Base-by-base conservation (phyloP, 495 filamentous ascomycete species). In the Recurvomyces mirabilis region DNA sequence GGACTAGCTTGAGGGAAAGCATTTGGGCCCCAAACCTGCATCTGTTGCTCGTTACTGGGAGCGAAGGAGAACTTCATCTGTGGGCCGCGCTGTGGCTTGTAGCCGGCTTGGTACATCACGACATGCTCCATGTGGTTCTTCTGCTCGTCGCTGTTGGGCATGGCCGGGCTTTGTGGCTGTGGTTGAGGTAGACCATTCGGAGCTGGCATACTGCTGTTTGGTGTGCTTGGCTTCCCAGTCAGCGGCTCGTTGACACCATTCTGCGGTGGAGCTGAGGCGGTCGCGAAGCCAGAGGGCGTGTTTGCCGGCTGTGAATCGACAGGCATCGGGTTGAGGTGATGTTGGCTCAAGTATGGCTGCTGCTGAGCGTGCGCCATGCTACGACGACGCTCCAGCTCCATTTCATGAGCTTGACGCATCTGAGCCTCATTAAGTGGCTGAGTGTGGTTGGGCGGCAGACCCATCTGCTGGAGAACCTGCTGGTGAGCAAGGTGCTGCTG, bases 61-160 rank as follows among this genome's bases (percentile, higher is more conserved):
- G 42, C 22, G 49, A 52, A 48, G 4, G 49, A 52, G 32, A 52
- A 52, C 29, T 48, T 52, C 43, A 52, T 47, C 26, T 28, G 10
- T 24, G 29, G 17, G 13, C 30, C n/a, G n/a, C n/a, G n/a, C n/a
- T n/a, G 43, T 13, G 43, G 24, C 1, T 41, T 38, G 31, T 14
- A 36, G 28, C 25, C 31, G 2, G 28, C 24, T 14, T 22, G 35
- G 26, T 43, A 41, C 21, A 35, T 41, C 35, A 41, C 42, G 12
- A 37, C 13, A 13, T 34, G 24, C 20, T 45, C 24, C 19, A 45
- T 13, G 25, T 43, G 40, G 3, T 43, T 24, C 29, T 32, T 24
- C 38, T 26, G 23, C 36, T 25, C 5, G 26, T 11, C 18, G 26
- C 10, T 33, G 19, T 23, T 9, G 26, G 5, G 17, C 34, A 13